A percentile compares a stretch with the other conserved stretches of the same genome.
Evolutionary conservation across 192 early-diverging fungal species (phyloP).

Genomic region (Backusella luteola): DNA sequence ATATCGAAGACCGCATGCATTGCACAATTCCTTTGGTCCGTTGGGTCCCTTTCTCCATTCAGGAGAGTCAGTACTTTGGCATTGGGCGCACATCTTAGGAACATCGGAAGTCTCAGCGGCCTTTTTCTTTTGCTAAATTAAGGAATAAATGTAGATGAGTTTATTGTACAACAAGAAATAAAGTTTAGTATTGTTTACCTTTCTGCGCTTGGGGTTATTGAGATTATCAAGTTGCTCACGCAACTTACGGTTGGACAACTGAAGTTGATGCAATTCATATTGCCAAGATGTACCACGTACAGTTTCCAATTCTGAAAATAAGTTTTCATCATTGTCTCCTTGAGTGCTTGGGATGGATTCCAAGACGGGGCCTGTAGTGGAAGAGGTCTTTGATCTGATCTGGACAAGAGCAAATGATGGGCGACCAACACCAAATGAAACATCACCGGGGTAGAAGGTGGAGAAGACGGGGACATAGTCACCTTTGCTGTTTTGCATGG

Average conservation of each 20-base stretch:
- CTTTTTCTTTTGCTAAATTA: slow-evolving; percentile 12
- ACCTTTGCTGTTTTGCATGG: slow-evolving; percentile 39
- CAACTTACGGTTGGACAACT: slow-evolving; percentile 54
- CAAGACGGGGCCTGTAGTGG: neutral
- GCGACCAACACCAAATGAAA: neutral
- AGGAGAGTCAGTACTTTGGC: slow-evolving; percentile 28
- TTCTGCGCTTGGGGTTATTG: slow-evolving; percentile 26
- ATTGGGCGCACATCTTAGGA: slow-evolving; percentile 27
- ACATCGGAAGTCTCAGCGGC: neutral
- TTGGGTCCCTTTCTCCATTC: slow-evolving; percentile 55
- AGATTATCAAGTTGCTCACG: slow-evolving; percentile 51
- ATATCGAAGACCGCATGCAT: slow-evolving; percentile 32
- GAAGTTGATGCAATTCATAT: slow-evolving; percentile 39
- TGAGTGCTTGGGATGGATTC: neutral
- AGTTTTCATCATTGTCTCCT: slow-evolving; percentile 11
- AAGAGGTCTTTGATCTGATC: neutral
- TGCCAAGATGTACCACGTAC: slow-evolving; percentile 28
- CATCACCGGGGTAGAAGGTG: slow-evolving; percentile 43
- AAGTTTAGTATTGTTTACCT: neutral
- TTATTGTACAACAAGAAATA: neutral
- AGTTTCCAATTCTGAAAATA: slow-evolving; percentile 28
- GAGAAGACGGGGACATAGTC: slow-evolving; percentile 35
- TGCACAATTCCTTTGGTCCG: slow-evolving; percentile 53
- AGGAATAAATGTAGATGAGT: neutral
- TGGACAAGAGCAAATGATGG: slow-evolving; percentile 22